These are phyloP conservation scores for Antitrichia curtipendula DNA, from an alignment of 225 moss, liverwort and hornwort genomes.

Conservation along the genomic window DNA sequence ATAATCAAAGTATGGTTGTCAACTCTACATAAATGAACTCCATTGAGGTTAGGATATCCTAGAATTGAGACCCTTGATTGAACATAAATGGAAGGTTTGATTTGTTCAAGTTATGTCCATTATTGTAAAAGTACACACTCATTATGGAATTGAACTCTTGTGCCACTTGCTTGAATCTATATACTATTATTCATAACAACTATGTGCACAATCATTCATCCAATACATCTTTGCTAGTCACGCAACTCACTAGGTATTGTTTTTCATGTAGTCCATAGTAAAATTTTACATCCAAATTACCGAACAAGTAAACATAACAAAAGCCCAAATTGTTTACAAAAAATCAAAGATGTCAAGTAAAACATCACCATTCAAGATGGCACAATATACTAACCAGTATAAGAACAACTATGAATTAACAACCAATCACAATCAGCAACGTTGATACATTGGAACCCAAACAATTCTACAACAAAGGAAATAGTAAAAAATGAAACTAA, in stretches of 20 bases:
- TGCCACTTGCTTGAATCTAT: rapidly evolving
- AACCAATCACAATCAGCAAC: not conserved
- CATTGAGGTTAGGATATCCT: not conserved
- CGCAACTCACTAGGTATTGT: no score
- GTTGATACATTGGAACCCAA: not conserved
- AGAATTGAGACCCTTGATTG: no score
- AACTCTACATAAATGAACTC: not conserved
- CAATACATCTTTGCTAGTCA: not conserved
- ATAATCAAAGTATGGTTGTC: not conserved
- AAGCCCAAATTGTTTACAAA: not conserved
- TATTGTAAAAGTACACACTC: no score
- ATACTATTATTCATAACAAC: not conserved
- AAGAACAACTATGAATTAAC: not conserved
- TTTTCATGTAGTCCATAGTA: no score
- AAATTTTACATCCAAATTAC: no score
- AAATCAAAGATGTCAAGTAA: not conserved
- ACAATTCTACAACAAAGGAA: not conserved
- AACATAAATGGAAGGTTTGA: not conserved
- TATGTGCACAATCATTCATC: rapidly evolving
- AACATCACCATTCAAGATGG: not conserved
- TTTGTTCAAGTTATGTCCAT: not conserved
- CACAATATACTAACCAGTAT: not conserved
- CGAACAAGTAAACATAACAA: not conserved
- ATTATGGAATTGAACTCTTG: not conserved
- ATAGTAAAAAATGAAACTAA: not conserved